Evolutionary conservation across 257 asterid genomes (phyloP).

Genomic region (Capsicum pubescens): DNA sequence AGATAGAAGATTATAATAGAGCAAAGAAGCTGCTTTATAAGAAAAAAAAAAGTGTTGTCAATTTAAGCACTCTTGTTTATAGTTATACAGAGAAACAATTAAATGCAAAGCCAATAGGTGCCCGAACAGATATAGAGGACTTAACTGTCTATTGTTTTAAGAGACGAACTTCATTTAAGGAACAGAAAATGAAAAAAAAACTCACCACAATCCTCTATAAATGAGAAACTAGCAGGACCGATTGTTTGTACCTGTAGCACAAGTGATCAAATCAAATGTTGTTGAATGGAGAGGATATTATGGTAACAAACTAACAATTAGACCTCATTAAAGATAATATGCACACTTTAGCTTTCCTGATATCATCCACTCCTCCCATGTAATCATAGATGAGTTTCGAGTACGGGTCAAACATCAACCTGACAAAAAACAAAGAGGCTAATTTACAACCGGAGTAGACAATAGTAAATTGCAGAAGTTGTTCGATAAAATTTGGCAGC

Average conservation of each 20-base stretch:
- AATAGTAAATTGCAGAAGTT: not conserved
- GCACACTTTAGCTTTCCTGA: slow-evolving; percentile 46
- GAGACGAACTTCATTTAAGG: not conserved
- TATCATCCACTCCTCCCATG: slow-evolving; percentile 45
- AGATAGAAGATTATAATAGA: not conserved
- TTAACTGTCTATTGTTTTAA: not conserved
- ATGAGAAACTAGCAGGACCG: slow-evolving; percentile 38
- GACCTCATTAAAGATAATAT: slow-evolving; percentile 30
- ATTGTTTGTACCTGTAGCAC: slow-evolving; percentile 37
- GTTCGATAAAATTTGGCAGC: not conserved
- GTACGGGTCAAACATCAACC: slow-evolving; percentile 49
- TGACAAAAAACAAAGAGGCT: slow-evolving; percentile 28
- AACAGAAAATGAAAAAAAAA: not conserved
- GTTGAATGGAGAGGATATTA: not conserved
- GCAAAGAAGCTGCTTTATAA: no score
- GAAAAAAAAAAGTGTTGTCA: not conserved
- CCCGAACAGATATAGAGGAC: slow-evolving; percentile 19
- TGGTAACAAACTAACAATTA: slow-evolving; percentile 11
- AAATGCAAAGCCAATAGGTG: not conserved
- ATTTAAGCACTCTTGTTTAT: slow-evolving; percentile 1
- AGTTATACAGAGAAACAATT: not conserved
- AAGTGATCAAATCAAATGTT: not conserved
- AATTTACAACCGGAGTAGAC: not conserved
- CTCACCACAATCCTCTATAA: slow-evolving; percentile 44
- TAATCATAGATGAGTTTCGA: slow-evolving; percentile 41